These are phyloP conservation scores for Erucastrum elatum DNA, from an alignment of 345 rosid species.

Conservation along the genomic window DNA sequence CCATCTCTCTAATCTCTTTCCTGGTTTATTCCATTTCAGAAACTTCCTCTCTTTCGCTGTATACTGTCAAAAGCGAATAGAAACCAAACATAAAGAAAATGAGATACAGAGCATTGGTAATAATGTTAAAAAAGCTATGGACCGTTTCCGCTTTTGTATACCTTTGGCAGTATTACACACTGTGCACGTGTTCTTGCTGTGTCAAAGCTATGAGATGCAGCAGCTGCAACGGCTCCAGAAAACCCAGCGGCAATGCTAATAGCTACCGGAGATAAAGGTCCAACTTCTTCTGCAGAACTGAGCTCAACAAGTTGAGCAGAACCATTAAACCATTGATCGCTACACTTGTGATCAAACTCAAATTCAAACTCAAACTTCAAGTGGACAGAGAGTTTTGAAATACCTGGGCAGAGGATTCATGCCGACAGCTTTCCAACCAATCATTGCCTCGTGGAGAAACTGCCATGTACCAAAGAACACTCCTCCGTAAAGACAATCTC, in stretches of 20 bases:
- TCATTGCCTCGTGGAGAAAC: slow-evolving; percentile 65
- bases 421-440: slow-evolving; percentile 82
- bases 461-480: slow-evolving; percentile 89
- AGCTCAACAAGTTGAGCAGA: slow-evolving; percentile 10
- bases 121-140: neutral
- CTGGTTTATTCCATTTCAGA: slow-evolving; percentile 73
- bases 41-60: slow-evolving; percentile 69
- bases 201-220: slow-evolving; percentile 90
- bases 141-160: too few relatives aligned
- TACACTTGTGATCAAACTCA: neutral
- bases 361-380: too few relatives aligned
- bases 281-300: slow-evolving; percentile 75
- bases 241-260: slow-evolving; percentile 64
- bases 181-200: slow-evolving; percentile 81
- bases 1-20: slow-evolving; percentile 73
- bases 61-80: slow-evolving; percentile 44
- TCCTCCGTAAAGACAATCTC: slow-evolving; percentile 81
- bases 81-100: neutral
- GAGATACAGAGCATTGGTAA: neutral
- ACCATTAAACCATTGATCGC: neutral
- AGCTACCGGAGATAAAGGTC: slow-evolving; percentile 21
- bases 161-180: slow-evolving; percentile 86
- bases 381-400: neutral
- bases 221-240: slow-evolving; percentile 87
- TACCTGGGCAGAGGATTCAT: slow-evolving; percentile 87